Percentiles rank a stretch among this genome's conserved stretches.
phyloP scores from a whole-genome alignment of 164 flowering plant genomes.

The Chloranthus sessilifolius region DNA sequence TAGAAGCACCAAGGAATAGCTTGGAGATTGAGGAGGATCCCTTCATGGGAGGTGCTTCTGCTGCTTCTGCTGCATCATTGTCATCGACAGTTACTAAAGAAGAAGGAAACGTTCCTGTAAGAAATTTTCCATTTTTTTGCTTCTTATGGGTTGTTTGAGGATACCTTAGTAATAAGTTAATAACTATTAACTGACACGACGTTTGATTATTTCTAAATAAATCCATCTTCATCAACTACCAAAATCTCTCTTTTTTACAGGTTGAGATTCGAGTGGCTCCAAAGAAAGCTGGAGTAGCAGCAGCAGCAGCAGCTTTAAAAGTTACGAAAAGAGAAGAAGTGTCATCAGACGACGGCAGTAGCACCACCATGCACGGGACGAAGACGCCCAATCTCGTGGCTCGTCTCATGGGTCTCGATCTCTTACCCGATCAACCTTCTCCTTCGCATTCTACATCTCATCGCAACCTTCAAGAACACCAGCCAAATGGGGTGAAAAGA shows the following conservation, averaged over 20 bases:
- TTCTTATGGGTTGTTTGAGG: neutral
- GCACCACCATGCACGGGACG: constrained; percentile 34
- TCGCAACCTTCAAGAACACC: neutral
- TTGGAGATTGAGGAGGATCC: constrained; percentile 44
- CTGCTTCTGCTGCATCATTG: constrained; percentile 13
- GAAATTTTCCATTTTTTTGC: constrained; percentile 5
- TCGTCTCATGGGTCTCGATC: constrained; percentile 89
- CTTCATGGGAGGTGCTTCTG: no score
- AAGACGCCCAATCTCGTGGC: constrained; percentile 84
- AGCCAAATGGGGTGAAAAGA: constrained; percentile 2
- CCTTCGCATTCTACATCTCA: constrained; percentile 14
- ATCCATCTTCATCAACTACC: neutral
- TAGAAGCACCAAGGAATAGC: constrained; percentile 87
- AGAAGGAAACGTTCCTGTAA: constrained; percentile 51
- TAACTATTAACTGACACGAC: no score
- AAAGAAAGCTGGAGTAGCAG: constrained; percentile 1
- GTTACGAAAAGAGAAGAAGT: constrained; percentile 8
- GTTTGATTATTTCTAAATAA: neutral
- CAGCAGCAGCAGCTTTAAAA: neutral
- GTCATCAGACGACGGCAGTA: constrained; percentile 30
- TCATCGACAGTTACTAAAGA: constrained; percentile 27
- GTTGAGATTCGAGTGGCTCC: constrained; percentile 44
- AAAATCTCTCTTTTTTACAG: constrained; percentile 19
- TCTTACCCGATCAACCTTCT: constrained; percentile 53
- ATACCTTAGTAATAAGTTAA: no score